Base-by-base conservation (phyloP, 2,329 filamentous ascomycete species). In the Thielaviopsis ethacetica region DNA sequence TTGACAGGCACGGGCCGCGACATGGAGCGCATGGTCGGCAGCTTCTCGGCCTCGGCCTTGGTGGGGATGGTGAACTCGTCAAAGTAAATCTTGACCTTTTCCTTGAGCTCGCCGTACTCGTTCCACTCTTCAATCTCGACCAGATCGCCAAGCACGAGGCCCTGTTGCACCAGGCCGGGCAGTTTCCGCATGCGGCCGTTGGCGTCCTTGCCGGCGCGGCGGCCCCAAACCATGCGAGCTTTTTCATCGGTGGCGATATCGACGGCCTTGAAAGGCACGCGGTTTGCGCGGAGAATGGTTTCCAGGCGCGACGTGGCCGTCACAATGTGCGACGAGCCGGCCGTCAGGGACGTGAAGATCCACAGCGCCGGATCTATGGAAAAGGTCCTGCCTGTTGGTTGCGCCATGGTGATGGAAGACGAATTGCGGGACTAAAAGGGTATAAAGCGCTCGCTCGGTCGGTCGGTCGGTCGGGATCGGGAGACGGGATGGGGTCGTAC, bases 91-190 rank as follows among this genome's bases (percentile, higher is more conserved):
- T 77, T 83, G 65, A 97, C 82, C 66, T 91, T 86, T 71, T 91
- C 82, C 71, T 90, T 89, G 62, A 98, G 80, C 73, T 97, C 91
- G 71, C 90, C 90, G 71, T 94, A 96, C 71, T 98, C 93, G 75
- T 98, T 98, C 93, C 91, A 97, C 69, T 98, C 93, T 72, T 98
- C 93, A 63, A 97, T 83, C 71, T 97, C 85, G 63, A 91, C 86
- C 55, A 96, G 79, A 69, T 96, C 93, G 60, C 88, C 93, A 57
- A 98, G 71, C 19, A 97, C 84, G 61, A 84, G 75, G 15, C 90
- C 91, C 71, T 86, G 85, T 73, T 95, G 94, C 50, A 97, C 88
- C 53, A 98, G 73, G 3, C 84, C 87, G 0, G 93, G 93, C 53
- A 98, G 76, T 74, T 94, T 96, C 71, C 87, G 85, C 65, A 70